Conservation (phyloP, 345 rosid species). For the Syzygium oleosum region DNA sequence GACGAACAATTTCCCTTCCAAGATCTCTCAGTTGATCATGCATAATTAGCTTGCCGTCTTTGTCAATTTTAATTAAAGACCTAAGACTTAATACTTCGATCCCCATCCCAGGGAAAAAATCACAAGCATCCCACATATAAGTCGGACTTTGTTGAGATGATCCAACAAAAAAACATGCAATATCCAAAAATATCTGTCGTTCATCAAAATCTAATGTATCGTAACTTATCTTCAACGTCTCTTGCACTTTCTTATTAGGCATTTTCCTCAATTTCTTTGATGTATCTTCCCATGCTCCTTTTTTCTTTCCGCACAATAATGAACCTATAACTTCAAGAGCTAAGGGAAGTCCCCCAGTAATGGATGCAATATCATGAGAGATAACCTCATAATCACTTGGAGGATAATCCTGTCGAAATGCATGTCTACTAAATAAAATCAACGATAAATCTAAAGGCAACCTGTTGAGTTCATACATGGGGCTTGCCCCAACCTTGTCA, state of each 20-base stretch:
- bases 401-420: not conserved
- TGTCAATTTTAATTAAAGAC: not conserved
- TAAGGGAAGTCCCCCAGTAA: not conserved
- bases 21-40: not conserved
- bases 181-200: not conserved
- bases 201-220: rapidly evolving
- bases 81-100: not conserved
- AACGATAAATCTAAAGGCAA: not conserved
- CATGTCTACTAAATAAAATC: not conserved
- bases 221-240: not conserved
- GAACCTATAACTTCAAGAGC: not conserved
- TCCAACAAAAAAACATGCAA: not conserved
- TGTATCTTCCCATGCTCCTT: not conserved
- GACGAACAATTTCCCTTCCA: not conserved
- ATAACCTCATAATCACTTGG: not conserved
- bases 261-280: not conserved
- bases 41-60: not conserved
- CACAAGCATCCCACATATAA: not conserved
- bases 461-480: not conserved
- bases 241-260: not conserved
- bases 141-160: rapidly evolving
- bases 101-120: rapidly evolving
- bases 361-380: not conserved
- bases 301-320: not conserved
- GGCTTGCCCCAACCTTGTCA: rapidly evolving